Evolutionary conservation across 306 rosid genomes (phyloP).

Genomic region (Dicorynia guianensis): DNA sequence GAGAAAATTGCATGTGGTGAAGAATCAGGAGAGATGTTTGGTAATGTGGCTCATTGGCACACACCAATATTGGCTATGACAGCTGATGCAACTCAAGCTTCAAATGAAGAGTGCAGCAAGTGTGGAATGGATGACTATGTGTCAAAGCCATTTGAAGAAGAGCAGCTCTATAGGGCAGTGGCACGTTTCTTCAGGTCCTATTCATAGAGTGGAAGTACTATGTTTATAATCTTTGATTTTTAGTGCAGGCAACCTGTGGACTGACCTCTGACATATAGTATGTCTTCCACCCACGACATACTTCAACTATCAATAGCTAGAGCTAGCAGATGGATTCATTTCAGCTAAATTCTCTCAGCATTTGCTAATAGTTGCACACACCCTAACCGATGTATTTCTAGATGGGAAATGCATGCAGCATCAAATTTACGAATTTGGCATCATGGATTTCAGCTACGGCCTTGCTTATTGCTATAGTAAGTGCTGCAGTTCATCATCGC

Average conservation of each 20-base stretch:
- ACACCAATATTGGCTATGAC: constrained; percentile 92
- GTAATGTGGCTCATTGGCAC: constrained; percentile 72
- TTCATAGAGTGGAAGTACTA: constrained; percentile 37
- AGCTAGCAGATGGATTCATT: constrained; percentile 40
- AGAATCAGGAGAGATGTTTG: constrained; percentile 61
- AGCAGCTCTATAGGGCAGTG: constrained; percentile 63
- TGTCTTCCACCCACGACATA: constrained; percentile 21
- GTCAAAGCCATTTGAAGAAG: constrained; percentile 68
- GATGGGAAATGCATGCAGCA: constrained; percentile 31
- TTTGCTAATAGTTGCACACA: constrained; percentile 33
- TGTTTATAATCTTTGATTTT: constrained; percentile 14
- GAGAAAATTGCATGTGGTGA: constrained; percentile 66
- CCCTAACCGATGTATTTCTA: constrained; percentile 28
- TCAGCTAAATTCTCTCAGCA: constrained; percentile 7
- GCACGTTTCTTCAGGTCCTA: constrained; percentile 60
- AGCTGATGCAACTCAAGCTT: constrained; percentile 70
- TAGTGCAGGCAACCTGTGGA: constrained; percentile 38
- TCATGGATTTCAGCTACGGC: constrained; percentile 28
- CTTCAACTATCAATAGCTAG: constrained; percentile 32
- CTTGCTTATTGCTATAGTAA: constrained; percentile 36
- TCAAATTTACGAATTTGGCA: constrained; percentile 32
- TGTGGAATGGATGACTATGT: constrained; percentile 75
- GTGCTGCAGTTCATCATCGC: constrained; percentile 29
- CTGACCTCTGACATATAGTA: constrained; percentile 21
- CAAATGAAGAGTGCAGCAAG: constrained; percentile 62